A percentile compares a stretch with the other conserved stretches of the same genome.
These are phyloP conservation scores for Phlebopus sp. DNA, from an alignment of 1,284 basidiomycete genomes.

Conservation along the genomic window DNA sequence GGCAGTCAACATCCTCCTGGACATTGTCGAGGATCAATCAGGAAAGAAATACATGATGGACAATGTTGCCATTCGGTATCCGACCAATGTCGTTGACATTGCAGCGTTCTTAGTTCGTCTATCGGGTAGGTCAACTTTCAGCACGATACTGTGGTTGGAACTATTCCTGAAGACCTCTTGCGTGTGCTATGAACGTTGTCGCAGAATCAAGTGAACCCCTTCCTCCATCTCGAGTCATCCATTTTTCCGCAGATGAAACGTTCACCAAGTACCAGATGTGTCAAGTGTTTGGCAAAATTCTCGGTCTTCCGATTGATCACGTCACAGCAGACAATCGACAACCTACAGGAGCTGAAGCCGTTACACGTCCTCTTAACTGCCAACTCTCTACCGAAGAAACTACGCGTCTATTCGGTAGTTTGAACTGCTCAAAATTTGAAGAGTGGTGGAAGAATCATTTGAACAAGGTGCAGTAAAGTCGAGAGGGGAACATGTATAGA, in stretches of 20 bases:
- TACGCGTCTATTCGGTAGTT: conserved; percentile 55
- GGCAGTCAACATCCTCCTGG: conserved; percentile 76
- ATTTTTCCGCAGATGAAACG: conserved; percentile 72
- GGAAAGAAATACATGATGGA: conserved; percentile 84
- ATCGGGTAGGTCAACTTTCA: conserved; percentile 41
- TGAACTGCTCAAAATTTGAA: conserved; percentile 65
- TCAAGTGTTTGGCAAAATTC: conserved; percentile 66
- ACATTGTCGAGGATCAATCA: conserved; percentile 74
- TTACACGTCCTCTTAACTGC: conserved; percentile 68
- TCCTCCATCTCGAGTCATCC: conserved; percentile 68
- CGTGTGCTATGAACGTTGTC: too few species aligned
- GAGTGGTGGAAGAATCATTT: conserved; percentile 66
- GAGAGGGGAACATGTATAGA: not conserved
- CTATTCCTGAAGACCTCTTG: too few species aligned
- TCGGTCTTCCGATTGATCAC: conserved; percentile 61
- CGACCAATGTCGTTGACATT: conserved; percentile 77
- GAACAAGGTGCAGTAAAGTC: conserved; percentile 13
- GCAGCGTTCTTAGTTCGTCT: conserved; percentile 71
- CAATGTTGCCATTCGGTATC: conserved; percentile 79
- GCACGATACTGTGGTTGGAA: not conserved
- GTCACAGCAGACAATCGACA: conserved; percentile 65
- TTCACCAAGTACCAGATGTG: conserved; percentile 88
- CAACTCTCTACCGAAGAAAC: conserved; percentile 69
- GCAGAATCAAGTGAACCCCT: conserved; percentile 41
- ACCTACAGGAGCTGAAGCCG: conserved; percentile 51